phyloP scores from a whole-genome alignment of 495 filamentous ascomycete species.

The Penicillium verhagenii region DNA sequence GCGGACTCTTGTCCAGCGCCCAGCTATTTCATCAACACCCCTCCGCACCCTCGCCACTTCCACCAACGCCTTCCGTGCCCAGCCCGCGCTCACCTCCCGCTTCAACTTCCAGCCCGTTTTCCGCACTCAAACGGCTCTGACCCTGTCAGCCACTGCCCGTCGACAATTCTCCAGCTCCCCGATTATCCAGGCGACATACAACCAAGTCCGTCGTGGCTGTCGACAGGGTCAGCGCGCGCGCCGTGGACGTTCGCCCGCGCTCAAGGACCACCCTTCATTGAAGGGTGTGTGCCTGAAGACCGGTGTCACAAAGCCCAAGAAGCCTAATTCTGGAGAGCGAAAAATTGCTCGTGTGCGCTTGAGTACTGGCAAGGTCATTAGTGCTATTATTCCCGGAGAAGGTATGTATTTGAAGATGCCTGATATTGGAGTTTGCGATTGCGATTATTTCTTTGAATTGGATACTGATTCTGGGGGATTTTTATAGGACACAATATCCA shows the following conservation, averaged over 20 bases:
- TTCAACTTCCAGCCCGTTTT: slow-evolving; percentile 38
- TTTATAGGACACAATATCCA: slow-evolving; percentile 89
- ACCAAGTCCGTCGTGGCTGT: slow-evolving; percentile 65
- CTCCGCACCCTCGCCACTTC: slow-evolving; percentile 23
- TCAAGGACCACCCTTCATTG: slow-evolving; percentile 72
- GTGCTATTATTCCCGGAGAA: slow-evolving; percentile 92
- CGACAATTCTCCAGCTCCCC: slow-evolving; percentile 48
- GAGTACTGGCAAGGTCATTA: slow-evolving; percentile 82
- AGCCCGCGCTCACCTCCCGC: slow-evolving; percentile 17
- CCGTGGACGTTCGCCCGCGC: slow-evolving; percentile 80
- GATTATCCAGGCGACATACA: slow-evolving; percentile 46
- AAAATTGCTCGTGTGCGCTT: slow-evolving; percentile 88
- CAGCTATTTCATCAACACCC: slow-evolving; percentile 16
- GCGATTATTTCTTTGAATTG: not conserved
- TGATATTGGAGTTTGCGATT: not conserved
- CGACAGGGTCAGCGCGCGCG: slow-evolving; percentile 73
- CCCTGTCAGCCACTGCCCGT: slow-evolving; percentile 15
- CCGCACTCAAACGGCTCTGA: slow-evolving; percentile 30
- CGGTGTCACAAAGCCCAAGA: slow-evolving; percentile 90
- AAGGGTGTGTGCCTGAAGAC: slow-evolving; percentile 96
- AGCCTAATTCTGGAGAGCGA: slow-evolving; percentile 93
- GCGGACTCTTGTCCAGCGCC: slow-evolving; percentile 39
- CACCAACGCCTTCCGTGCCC: slow-evolving; percentile 12
- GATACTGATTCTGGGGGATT: not conserved
- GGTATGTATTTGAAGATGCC: slow-evolving; percentile 45